Evolutionary conservation across 2,329 filamentous ascomycete species (phyloP).

Genomic region (Aspergillus luchuensis): DNA sequence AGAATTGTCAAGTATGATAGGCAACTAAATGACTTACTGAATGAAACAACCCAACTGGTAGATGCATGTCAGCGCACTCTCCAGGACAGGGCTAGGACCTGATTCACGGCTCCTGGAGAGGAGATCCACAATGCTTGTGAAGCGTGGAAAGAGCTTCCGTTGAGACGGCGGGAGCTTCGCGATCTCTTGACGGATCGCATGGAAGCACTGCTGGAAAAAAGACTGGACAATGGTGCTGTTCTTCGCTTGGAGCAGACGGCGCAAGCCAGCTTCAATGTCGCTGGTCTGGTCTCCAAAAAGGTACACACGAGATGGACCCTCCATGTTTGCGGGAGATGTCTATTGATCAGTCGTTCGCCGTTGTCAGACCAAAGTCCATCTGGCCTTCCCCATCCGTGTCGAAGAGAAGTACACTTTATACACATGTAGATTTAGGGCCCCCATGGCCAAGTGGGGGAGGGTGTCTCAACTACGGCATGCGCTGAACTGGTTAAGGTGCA

Average conservation of each 20-base stretch:
- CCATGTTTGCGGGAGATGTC: slow-evolving; percentile 27
- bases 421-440: neutral
- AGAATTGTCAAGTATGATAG: slow-evolving; percentile 8
- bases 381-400: neutral
- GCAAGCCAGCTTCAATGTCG: slow-evolving; percentile 46
- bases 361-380: slow-evolving; percentile 3
- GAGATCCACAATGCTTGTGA: slow-evolving; percentile 43
- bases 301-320: slow-evolving; percentile 39
- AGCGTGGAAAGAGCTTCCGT: slow-evolving; percentile 41
- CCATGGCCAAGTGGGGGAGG: slow-evolving; percentile 1
- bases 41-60: slow-evolving; percentile 49
- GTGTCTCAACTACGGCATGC: slow-evolving; percentile 14
- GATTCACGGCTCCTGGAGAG: slow-evolving; percentile 37
- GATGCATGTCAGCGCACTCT: slow-evolving; percentile 47
- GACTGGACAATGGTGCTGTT: slow-evolving; percentile 44
- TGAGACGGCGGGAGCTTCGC: slow-evolving; percentile 37
- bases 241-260: slow-evolving; percentile 44
- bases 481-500: slow-evolving; percentile 9
- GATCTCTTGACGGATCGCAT: slow-evolving; percentile 46
- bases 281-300: slow-evolving; percentile 52
- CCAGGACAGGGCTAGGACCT: slow-evolving; percentile 42
- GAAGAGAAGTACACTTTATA: slow-evolving; percentile 15
- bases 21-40: slow-evolving; percentile 37
- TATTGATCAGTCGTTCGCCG: slow-evolving; percentile 13
- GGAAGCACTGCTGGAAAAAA: slow-evolving; percentile 47